Conservation (phyloP, 257 asterid genomes). For the Solanum appendiculatum region DNA sequence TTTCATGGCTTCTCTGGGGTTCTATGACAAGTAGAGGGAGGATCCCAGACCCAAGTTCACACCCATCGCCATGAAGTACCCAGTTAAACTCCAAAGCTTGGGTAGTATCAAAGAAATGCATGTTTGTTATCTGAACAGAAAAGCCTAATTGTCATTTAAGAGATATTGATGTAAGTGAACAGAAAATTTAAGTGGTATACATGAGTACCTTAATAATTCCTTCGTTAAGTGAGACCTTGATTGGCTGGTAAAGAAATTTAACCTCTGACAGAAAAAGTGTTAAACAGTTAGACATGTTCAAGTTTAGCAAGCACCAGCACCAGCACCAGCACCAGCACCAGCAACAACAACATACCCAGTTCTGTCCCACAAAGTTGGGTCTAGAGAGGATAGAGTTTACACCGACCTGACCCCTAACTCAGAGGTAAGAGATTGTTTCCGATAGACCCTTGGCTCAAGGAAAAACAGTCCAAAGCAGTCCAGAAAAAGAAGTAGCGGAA, state of each 20-base stretch:
- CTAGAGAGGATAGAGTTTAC: not conserved
- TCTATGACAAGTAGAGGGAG: slow-evolving; percentile 44
- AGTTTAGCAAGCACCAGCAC: not conserved
- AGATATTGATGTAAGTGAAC: not conserved
- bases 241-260: slow-evolving; percentile 82
- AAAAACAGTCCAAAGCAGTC: not conserved
- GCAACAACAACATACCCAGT: not conserved
- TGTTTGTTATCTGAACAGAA: slow-evolving; percentile 58
- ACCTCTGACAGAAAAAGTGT: slow-evolving; percentile 54
- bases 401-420: not conserved
- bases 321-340: not conserved
- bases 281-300: not conserved
- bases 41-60: slow-evolving; percentile 59
- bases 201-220: slow-evolving; percentile 58
- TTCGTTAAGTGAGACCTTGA: slow-evolving; percentile 61
- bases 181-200: not conserved
- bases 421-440: not conserved
- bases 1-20: slow-evolving; percentile 47
- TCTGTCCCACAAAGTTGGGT: too few relatives aligned
- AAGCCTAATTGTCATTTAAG: not conserved
- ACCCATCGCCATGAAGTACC: slow-evolving; percentile 68
- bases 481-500: not conserved
- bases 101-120: slow-evolving; percentile 70
- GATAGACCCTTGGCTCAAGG: not conserved
- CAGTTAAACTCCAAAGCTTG: slow-evolving; percentile 65